A percentile compares a stretch with the other conserved stretches of the same genome.
Evolutionary conservation across 352 stramenopile genomes (phyloP).

Genomic region (Globisporangium yorkense): DNA sequence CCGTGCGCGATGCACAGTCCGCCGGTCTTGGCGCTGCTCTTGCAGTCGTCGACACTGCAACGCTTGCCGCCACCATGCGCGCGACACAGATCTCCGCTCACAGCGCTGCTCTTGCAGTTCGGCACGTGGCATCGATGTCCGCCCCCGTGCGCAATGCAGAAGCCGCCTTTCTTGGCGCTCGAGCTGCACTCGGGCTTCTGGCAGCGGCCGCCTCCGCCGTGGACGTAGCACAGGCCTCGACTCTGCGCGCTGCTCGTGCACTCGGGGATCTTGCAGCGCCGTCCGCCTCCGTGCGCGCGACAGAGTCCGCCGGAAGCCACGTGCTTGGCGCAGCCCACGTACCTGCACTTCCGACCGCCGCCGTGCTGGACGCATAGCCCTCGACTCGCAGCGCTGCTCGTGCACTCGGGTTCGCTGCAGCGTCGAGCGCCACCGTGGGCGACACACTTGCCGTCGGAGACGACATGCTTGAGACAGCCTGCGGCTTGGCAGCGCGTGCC

Average conservation of each 20-base stretch:
- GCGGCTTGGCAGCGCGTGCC: constrained; percentile 45
- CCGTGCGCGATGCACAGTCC: constrained; percentile 80
- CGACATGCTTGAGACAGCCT: constrained; percentile 62
- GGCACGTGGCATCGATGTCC: constrained; percentile 71
- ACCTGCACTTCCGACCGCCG: constrained; percentile 65
- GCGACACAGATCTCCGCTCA: constrained; percentile 73
- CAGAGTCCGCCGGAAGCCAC: constrained; percentile 75
- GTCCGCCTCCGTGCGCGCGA: constrained; percentile 69
- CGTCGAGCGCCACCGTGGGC: constrained; percentile 53
- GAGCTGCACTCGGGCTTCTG: constrained; percentile 67
- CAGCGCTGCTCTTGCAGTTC: constrained; percentile 70
- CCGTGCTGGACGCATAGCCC: constrained; percentile 66
- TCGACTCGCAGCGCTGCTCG: constrained; percentile 45
- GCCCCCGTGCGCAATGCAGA: constrained; percentile 80
- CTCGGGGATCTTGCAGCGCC: constrained; percentile 70
- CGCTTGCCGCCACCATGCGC: constrained; percentile 77
- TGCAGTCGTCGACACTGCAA: constrained; percentile 64
- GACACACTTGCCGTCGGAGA: constrained; percentile 58
- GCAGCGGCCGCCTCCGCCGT: constrained; percentile 73
- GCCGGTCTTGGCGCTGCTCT: constrained; percentile 79
- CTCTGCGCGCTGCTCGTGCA: constrained; percentile 81
- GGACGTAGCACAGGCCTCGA: constrained; percentile 78
- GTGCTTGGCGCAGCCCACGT: constrained; percentile 64
- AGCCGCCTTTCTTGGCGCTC: constrained; percentile 81
- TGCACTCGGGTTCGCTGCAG: constrained; percentile 36